A percentile compares a stretch with the other conserved stretches of the same genome.
Conservation (phyloP, 192 early-diverging fungal genomes). For the Gryganskiella cystojenkinii region DNA sequence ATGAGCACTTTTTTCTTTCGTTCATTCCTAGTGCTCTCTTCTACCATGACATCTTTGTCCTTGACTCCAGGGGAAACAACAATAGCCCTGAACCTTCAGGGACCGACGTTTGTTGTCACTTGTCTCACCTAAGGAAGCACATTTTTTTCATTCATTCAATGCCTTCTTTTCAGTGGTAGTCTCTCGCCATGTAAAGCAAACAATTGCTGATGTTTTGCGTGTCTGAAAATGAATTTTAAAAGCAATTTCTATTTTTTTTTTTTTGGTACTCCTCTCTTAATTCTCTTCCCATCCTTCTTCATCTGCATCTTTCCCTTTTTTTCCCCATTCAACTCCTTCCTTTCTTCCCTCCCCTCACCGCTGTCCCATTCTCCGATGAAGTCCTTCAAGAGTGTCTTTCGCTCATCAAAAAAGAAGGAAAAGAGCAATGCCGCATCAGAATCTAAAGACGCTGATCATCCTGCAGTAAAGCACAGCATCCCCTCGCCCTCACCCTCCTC, state of each 20-base stretch:
- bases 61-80: too few relatives aligned
- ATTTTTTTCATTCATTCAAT: too few relatives aligned
- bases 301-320: not conserved
- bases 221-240: too few relatives aligned
- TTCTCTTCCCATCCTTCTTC: not conserved
- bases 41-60: too few relatives aligned
- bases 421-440: not conserved
- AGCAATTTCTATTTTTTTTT: not conserved
- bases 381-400: conserved; percentile 27
- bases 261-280: not conserved
- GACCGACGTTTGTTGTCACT: too few relatives aligned
- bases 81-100: too few relatives aligned
- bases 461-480: not conserved
- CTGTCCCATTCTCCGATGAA: conserved; percentile 13
- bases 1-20: not conserved
- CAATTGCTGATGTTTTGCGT: too few relatives aligned
- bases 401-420: conserved; percentile 22
- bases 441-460: not conserved
- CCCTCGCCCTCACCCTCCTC: conserved; percentile 10
- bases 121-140: too few relatives aligned
- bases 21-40: too few relatives aligned
- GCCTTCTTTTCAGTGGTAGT: too few relatives aligned
- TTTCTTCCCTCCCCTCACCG: not conserved
- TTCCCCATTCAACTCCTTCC: not conserved
- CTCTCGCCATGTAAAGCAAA: too few relatives aligned